Conservation (phyloP, 75 land plant species). For the Picea glauca region DNA sequence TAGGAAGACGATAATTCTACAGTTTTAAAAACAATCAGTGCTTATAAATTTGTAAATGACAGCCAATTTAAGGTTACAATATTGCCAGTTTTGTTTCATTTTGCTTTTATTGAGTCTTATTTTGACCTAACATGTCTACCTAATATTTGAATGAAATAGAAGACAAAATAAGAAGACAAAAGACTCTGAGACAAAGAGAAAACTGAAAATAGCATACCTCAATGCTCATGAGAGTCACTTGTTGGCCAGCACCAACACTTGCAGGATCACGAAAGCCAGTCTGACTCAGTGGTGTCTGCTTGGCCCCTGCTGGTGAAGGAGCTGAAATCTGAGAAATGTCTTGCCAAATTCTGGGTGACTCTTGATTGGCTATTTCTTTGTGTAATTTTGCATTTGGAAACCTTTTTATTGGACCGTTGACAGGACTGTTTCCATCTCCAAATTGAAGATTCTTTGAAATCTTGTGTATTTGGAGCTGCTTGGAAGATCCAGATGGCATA, state of each 20-base stretch:
- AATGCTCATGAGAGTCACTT: constrained; percentile 73
- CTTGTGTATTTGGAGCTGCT: background rate
- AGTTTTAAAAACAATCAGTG: background rate
- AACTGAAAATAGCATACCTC: constrained; percentile 48
- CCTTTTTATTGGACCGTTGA: background rate
- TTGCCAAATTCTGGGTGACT: constrained; percentile 18
- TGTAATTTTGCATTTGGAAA: background rate
- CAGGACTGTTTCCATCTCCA: background rate
- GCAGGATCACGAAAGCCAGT: constrained; percentile 92
- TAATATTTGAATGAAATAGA: background rate
- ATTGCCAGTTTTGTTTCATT: background rate
- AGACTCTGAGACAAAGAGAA: background rate
- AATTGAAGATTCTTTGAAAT: constrained; percentile 1
- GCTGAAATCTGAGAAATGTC: constrained; percentile 92
- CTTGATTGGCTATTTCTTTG: constrained; percentile 2
- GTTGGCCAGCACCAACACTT: constrained; percentile 77
- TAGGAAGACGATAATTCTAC: background rate
- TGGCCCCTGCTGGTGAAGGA: constrained; percentile 42
- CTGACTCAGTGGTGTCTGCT: constrained; percentile 87
- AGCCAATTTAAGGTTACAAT: background rate
- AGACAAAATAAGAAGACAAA: background rate
- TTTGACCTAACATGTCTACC: background rate
- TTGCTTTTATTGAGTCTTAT: background rate
- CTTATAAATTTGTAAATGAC: background rate
- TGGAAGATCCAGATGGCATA: background rate